Conservation (phyloP, 2,329 filamentous ascomycete genomes). For the Colletotrichum sp. region DNA sequence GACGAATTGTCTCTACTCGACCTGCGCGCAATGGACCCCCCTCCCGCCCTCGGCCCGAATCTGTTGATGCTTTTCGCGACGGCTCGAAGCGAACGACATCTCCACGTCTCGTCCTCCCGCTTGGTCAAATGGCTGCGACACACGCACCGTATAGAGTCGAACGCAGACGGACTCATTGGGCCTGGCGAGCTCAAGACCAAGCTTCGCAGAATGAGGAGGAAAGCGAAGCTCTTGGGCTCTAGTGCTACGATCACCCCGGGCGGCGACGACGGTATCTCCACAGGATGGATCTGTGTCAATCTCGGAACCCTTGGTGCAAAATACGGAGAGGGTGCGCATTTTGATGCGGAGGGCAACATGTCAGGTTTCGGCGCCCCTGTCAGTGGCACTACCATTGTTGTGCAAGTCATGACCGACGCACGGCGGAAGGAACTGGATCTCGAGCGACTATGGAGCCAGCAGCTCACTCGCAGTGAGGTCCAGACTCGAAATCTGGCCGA, state of each 20-base stretch:
- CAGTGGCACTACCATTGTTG: constrained; percentile 56
- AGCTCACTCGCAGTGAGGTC: constrained; percentile 37
- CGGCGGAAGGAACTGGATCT: constrained; percentile 58
- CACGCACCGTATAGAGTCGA: constrained; percentile 73
- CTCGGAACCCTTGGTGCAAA: constrained; percentile 72
- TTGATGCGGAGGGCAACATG: constrained; percentile 60
- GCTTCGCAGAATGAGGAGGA: constrained; percentile 78
- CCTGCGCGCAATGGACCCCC: constrained; percentile 82
- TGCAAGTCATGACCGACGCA: constrained; percentile 63
- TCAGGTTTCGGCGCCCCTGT: constrained; percentile 75
- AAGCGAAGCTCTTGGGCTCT: constrained; percentile 80
- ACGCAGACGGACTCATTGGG: constrained; percentile 87
- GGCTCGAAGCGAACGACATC: constrained; percentile 88
- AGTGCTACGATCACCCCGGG: constrained; percentile 67
- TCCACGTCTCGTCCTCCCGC: constrained; percentile 90
- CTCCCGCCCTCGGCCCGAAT: constrained; percentile 85
- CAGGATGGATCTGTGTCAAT: constrained; percentile 96
- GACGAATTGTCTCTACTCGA: constrained; percentile 84
- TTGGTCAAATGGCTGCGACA: constrained; percentile 84
- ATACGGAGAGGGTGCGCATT: constrained; percentile 45
- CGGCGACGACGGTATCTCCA: constrained; percentile 84
- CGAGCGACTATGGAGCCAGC: constrained; percentile 55
- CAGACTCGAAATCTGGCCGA: constrained; percentile 2
- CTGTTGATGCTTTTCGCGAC: constrained; percentile 93
- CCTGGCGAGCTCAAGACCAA: constrained; percentile 92